These are phyloP conservation scores for Nakataea oryzae DNA, from an alignment of 2,329 filamentous ascomycete species.

Conservation along the genomic window DNA sequence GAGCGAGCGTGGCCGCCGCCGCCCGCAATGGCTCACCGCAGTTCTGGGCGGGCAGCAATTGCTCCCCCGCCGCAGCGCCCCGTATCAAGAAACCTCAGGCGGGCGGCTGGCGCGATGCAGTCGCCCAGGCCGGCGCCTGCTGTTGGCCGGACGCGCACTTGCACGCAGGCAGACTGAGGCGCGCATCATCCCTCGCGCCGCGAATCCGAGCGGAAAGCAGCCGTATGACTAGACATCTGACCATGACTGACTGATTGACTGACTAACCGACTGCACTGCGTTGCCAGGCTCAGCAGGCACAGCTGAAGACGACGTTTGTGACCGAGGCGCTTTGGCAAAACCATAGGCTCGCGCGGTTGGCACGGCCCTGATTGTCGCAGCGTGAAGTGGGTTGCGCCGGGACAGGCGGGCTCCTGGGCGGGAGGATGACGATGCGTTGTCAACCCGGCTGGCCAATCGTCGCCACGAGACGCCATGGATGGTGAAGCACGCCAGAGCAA, in stretches of 20 bases:
- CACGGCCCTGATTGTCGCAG: neutral
- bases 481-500: neutral
- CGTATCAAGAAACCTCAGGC: neutral
- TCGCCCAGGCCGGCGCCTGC: neutral
- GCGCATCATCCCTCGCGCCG: neutral
- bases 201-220: neutral
- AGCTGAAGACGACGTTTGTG: neutral
- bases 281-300: neutral
- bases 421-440: neutral
- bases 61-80: too few relatives aligned
- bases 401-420: neutral
- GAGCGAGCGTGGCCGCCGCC: too few relatives aligned
- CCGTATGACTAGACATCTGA: neutral
- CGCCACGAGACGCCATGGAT: neutral
- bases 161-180: neutral
- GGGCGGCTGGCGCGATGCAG: neutral
- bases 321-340: neutral
- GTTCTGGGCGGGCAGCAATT: neutral
- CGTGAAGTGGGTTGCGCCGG: neutral
- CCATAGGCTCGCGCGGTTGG: neutral
- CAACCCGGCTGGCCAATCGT: neutral
- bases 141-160: neutral
- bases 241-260: neutral
- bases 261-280: too few relatives aligned
- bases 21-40: neutral